These are phyloP conservation scores for Candida sanyaensis DNA, from an alignment of 1,139 yeast species.

Conservation along the genomic window DNA sequence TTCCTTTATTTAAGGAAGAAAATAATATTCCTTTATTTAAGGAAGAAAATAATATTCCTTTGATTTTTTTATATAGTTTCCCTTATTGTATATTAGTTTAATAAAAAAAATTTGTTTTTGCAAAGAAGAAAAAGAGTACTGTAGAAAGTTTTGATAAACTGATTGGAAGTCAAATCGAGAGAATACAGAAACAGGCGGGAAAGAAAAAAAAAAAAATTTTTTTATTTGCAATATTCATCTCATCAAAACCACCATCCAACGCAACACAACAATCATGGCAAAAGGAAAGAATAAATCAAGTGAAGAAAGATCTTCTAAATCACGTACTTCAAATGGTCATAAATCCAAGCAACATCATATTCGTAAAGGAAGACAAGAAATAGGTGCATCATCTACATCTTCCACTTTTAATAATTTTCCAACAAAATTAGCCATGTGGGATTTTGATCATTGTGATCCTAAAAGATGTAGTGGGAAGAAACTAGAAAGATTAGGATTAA, in stretches of 20 bases:
- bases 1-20: neutral
- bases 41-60: neutral
- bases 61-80: neutral
- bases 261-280: constrained; percentile 41
- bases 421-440: constrained; percentile 86
- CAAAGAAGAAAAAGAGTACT: too few species aligned
- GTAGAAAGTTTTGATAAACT: too few species aligned
- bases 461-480: constrained; percentile 97
- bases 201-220: constrained; percentile 1
- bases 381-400: constrained; percentile 19
- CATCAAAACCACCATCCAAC: neutral
- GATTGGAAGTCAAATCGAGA: neutral
- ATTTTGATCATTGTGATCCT: constrained; percentile 98
- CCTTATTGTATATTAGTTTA: constrained; percentile 4
- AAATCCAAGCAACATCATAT: constrained; percentile 55
- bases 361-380: constrained; percentile 52
- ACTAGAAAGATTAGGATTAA: constrained; percentile 82
- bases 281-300: constrained; percentile 65
- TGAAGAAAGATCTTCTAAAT: constrained; percentile 37
- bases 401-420: constrained; percentile 42
- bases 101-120: constrained; percentile 1
- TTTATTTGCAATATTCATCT: neutral
- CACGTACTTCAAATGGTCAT: constrained; percentile 58
- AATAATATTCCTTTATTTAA: neutral
- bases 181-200: neutral